Base-by-base conservation (phyloP, 164 flowering plant species). In the Houttuynia cordata region DNA sequence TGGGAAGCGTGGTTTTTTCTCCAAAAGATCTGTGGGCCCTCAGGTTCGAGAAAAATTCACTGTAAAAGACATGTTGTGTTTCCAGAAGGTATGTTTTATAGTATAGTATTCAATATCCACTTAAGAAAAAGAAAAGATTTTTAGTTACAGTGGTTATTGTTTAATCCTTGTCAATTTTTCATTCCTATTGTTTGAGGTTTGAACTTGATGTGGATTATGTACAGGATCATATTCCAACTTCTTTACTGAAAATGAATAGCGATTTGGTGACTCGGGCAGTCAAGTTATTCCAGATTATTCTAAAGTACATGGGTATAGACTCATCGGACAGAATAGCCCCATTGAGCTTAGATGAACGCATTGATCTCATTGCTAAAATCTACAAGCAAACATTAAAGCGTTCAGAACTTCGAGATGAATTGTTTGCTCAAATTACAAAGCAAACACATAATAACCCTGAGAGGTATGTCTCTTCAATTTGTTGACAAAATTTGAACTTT, bases 201-300 rank as follows among this genome's bases (percentile, higher is more conserved):
- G 20, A 58, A 63, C 41, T 39, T 52, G 12, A 45, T 75, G 13
- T 58, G 40, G 62, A 41, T 45, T 58, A 61, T 62, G 68, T 67
- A 68, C 85, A 94, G 99, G 99, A 94, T 57, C 96, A 90, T 3
- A 87, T 94, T 51, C 99, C 99, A 42, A 94, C 96, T 39, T 94
- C 99, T 19, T 73, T 94, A 59, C 87, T 94, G 61, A 91, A 82
- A 70, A 80, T 94, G 50, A 85, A 76, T 66, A 72, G 82, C 69
- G 99, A 94, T 68, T 64, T 88, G 66, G 84, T 82, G 40, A 83
- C 80, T 65, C 88, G 90, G 39, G 90, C 99, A 24, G 74, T 80
- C 20, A 94, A 94, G 62, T 62, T 87, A 50, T 94, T 94, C 72
- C 93, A 86, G 58, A 72, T 78, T 24, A 84, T 94, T 56, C 72